These are phyloP conservation scores for Verticillium zaregamsianum DNA, from an alignment of 2,329 filamentous ascomycete genomes.

Conservation along the genomic window DNA sequence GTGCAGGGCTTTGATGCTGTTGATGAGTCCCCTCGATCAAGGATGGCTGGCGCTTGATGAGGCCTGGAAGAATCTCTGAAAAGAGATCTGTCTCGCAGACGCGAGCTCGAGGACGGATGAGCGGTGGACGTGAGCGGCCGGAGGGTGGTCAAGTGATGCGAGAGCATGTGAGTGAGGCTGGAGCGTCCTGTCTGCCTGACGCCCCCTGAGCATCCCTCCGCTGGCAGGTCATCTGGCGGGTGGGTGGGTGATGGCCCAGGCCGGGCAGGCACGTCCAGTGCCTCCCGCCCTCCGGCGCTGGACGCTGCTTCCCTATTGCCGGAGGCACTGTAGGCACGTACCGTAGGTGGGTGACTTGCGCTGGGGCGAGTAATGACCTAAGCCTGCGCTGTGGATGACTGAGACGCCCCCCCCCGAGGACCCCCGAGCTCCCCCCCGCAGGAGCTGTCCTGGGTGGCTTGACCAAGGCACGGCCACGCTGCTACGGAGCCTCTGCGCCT, in stretches of 20 bases:
- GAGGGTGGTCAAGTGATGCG: neutral
- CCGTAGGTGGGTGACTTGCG: too few species aligned
- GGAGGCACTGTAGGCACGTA: too few species aligned
- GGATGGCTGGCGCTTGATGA: neutral
- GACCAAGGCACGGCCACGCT: neutral
- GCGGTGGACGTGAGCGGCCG: neutral
- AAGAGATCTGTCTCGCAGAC: neutral
- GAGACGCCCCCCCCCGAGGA: neutral
- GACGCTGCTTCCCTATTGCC: too few species aligned
- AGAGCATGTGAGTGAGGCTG: neutral
- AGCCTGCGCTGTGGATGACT: neutral
- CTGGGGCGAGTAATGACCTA: neutral
- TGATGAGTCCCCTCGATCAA: neutral
- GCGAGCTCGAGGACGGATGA: neutral
- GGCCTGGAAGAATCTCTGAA: neutral
- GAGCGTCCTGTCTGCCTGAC: neutral
- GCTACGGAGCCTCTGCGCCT: neutral
- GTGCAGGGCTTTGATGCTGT: neutral
- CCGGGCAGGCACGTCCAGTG: neutral
- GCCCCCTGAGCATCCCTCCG: neutral
- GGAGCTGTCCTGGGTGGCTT: neutral
- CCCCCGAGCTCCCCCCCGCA: neutral
- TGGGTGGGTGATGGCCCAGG: neutral
- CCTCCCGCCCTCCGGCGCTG: too few species aligned
- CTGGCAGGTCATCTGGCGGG: neutral